Evolutionary conservation across 2,329 filamentous ascomycete genomes (phyloP), one percentile per base, ranked within the genome.

Genomic region (Aureobasidium sp.): DNA sequence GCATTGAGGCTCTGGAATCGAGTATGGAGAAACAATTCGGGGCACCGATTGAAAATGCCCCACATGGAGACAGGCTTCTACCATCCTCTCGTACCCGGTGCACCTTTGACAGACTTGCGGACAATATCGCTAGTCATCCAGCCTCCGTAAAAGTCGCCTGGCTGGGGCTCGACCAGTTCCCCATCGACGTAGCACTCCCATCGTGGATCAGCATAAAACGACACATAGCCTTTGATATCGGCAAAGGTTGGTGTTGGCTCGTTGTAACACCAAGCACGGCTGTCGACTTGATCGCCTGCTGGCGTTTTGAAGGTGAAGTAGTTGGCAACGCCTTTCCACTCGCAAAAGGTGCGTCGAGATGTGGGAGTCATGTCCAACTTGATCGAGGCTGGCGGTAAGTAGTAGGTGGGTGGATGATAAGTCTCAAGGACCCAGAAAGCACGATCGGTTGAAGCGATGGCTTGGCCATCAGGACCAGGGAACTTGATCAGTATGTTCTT

Each of bases 391-490:
- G 76, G 78, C 1, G 84, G 82, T 5, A 87, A 74, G 68, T 86
- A 86, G 71, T 86, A 86, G 34, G 83, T 85, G 5, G 84, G 84
- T 39, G 84, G 82, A 66, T 86, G 83, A 66, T 82, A 81, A n/a
- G 83, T 85, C 70, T 86, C 83, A 39, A 86, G 73, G 4, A 84
- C 82, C 83, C 84, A 85, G 69, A 80, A 85, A 2, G 79, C 82
- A 49, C 82, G 77, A 60, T 74, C 79, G 7, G 84, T 85, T 45
- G 86, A 81, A 11, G 82, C 84, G 63, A 86, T 79, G 53, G 78
- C 72, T 49, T 79, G 72, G 25, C 78, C 80, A 30, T 79, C 75
- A 48, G 80, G 72, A 21, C 78, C 79, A 32, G 80, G 75, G 77
- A 81, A 85, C 68, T 78, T 81, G 64, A 87, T 78, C 65, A 79